Base-by-base conservation (phyloP, 306 rosid species). In the Prunus kanzakura region DNA sequence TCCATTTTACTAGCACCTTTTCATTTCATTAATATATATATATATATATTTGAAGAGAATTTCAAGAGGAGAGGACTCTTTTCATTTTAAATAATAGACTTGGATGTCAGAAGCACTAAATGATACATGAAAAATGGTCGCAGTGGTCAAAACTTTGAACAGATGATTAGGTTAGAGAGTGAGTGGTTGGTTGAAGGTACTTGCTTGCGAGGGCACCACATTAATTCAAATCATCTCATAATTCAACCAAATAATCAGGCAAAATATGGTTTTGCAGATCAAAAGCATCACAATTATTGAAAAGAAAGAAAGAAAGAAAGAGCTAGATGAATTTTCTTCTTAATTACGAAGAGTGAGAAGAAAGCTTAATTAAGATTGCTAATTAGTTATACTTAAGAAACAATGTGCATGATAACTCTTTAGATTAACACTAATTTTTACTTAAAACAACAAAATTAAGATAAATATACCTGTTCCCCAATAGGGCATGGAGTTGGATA, bases 401-500 rank as follows among this genome's bases (percentile, higher is more conserved):
- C 54, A 49, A 11, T 49, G 54, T 49, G 54, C 16, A 38, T 38
- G 9, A 38, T 7, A 38, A 38, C 43, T 38, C 9, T 38, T 38
- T 38, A 38, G 43, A 38, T 38, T 38, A 38, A 38, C 43, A 6
- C 43, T 38, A 38, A 6, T 38, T 38, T 35, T 38, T 6, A 38
- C 43, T 38, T 38, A 38, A 6, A 38, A 38, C 58, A 67, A 45
- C 32, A 18, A 29, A 13, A n/a, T 11, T 32, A 32, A 46, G 47
- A 72, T 2, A 18, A 45, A 43, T 61, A 54, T 85, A 96, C 99
- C 99, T 96, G 92, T 96, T 96, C 18, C 99, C 99, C 49, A 96
- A 82, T 82, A 96, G 91, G 78, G 99, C 99, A 79, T 96, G 99
- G 73, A 96, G 99, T 78, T 96, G 99, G 91, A 96, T 96, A 66